These are phyloP conservation scores for Bipolaris victoriae DNA, from an alignment of 2,329 filamentous ascomycete species.

Conservation along the genomic window DNA sequence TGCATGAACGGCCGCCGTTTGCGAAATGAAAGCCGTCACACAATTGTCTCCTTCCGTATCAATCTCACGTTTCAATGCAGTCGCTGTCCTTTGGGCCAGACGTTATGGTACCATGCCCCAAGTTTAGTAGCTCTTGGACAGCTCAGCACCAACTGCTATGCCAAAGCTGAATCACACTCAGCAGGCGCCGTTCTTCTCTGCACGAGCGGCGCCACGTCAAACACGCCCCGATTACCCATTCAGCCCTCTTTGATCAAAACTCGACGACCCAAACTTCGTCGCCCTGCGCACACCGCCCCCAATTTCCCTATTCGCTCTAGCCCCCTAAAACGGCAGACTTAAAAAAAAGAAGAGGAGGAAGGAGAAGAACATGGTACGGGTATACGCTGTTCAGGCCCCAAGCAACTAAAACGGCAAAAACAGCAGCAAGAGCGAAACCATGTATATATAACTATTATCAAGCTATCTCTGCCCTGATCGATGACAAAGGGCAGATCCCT, in stretches of 20 bases:
- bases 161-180: background rate
- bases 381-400: background rate
- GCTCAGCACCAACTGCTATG: background rate
- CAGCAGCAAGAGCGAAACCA: too few species aligned
- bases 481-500: background rate
- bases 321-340: background rate
- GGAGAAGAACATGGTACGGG: background rate
- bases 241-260: background rate
- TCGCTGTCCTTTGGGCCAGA: background rate
- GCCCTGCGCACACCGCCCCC: background rate
- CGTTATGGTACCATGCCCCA: background rate
- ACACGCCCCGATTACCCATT: background rate
- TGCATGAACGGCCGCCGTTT: background rate
- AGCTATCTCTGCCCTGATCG: conserved; percentile 3
- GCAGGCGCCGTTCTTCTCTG: background rate
- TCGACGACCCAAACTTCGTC: background rate
- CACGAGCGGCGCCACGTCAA: background rate
- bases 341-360: background rate
- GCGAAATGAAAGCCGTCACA: background rate
- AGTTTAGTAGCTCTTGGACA: background rate
- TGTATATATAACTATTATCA: too few species aligned
- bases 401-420: too few species aligned
- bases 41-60: background rate
- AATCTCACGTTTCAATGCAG: background rate
- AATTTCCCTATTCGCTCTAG: conserved; percentile 1